These are phyloP conservation scores for Metschnikowia vanudenii DNA, from an alignment of 805 yeast genomes.

Conservation along the genomic window DNA sequence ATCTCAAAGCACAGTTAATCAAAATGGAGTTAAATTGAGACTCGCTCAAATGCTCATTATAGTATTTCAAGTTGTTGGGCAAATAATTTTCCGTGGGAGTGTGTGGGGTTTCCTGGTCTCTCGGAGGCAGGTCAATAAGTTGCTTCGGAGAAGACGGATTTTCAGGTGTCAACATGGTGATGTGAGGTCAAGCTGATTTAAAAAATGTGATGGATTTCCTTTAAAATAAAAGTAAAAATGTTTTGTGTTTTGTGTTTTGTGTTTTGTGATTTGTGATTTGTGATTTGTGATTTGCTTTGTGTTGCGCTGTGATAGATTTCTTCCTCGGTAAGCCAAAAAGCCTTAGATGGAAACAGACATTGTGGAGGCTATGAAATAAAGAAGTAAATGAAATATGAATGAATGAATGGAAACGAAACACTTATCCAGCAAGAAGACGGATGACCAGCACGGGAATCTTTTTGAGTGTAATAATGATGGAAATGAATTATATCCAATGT, in stretches of 20 bases:
- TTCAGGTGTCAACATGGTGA: slow-evolving; percentile 16
- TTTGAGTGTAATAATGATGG: slow-evolving; percentile 5
- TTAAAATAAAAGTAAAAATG: not conserved
- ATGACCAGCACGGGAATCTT: slow-evolving; percentile 11
- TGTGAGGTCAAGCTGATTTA: not conserved
- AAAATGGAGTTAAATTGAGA: slow-evolving; percentile 40
- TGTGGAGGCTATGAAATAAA: not conserved
- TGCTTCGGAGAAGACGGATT: slow-evolving; percentile 16
- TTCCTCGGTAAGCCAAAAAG: slow-evolving; percentile 1
- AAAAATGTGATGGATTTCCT: too few relatives aligned
- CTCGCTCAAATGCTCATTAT: slow-evolving; percentile 39
- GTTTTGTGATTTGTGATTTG: not conserved
- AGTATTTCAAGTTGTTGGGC: slow-evolving; percentile 42
- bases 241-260: not conserved
- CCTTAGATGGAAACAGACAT: slow-evolving; percentile 10
- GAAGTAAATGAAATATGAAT: slow-evolving; percentile 1
- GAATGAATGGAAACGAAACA: not conserved
- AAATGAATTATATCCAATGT: slow-evolving; percentile 1
- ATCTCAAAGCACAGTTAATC: slow-evolving; percentile 35
- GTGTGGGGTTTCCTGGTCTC: slow-evolving; percentile 6
- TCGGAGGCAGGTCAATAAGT: slow-evolving; percentile 9
- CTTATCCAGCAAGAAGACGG: slow-evolving; percentile 10
- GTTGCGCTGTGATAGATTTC: not conserved
- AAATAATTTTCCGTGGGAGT: slow-evolving; percentile 19
- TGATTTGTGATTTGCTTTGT: not conserved